These are phyloP conservation scores for Emericellopsis atlantica DNA, from an alignment of 2,329 filamentous ascomycete genomes.

Conservation along the genomic window DNA sequence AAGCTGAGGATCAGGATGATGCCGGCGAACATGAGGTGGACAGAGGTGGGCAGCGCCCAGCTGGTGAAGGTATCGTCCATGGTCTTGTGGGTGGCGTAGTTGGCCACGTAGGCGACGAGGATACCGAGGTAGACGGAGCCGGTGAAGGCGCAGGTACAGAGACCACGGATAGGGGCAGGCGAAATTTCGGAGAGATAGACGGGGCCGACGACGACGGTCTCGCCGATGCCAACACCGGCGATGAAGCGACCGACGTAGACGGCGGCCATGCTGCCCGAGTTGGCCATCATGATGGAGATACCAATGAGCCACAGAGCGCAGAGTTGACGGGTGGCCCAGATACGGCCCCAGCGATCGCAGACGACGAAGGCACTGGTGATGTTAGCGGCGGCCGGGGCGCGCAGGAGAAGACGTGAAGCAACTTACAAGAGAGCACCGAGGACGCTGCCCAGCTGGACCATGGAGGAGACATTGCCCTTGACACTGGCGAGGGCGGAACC, in stretches of 20 bases:
- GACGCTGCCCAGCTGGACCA: conserved; percentile 3
- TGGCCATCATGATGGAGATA: conserved; percentile 33
- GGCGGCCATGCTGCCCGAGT: conserved; percentile 26
- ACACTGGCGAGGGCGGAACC: conserved; percentile 1
- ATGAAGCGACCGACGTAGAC: conserved; percentile 45
- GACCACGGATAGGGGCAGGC: conserved; percentile 48
- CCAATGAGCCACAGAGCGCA: conserved; percentile 34
- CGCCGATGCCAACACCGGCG: conserved; percentile 39
- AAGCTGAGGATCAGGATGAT: conserved; percentile 7
- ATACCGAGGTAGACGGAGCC: conserved; percentile 11
- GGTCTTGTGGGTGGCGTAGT: conserved; percentile 35
- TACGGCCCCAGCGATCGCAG: conserved; percentile 34
- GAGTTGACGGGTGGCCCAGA: conserved; percentile 36
- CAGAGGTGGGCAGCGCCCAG: conserved; percentile 43
- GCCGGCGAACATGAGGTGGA: conserved; percentile 43
- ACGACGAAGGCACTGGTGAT: conserved; percentile 29
- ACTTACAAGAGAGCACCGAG: conserved; percentile 39
- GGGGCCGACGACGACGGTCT: conserved; percentile 45
- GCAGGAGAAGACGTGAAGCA: neutral
- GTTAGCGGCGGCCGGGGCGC: neutral
- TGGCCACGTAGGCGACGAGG: conserved; percentile 34
- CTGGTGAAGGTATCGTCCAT: conserved; percentile 17
- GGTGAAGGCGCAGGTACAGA: conserved; percentile 40
- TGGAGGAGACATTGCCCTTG: conserved; percentile 3
- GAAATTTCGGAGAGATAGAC: conserved; percentile 55